Evolutionary conservation across 169 alveolate genomes (phyloP).

Genomic region (Cryptosporidium bovis): DNA sequence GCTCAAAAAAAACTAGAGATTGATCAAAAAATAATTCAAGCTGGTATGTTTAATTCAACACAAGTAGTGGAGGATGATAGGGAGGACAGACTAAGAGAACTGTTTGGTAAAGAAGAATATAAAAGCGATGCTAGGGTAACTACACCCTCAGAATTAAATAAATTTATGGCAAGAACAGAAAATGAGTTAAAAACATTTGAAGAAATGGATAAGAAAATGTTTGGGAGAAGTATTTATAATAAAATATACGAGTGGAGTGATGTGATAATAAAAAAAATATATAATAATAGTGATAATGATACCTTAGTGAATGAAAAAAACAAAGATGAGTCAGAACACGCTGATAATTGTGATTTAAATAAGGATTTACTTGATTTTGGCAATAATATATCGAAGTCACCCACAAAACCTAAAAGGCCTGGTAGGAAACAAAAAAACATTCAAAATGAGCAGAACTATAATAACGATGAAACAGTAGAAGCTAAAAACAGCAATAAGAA

Average conservation of each 20-base stretch:
- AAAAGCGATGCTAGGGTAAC: conserved; percentile 84
- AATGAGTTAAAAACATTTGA: conserved; percentile 86
- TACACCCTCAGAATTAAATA: conserved; percentile 84
- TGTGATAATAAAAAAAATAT: not conserved
- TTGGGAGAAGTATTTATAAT: conserved; percentile 80
- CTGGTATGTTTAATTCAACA: conserved; percentile 90
- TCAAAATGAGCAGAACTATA: not conserved
- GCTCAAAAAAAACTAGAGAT: conserved; percentile 91
- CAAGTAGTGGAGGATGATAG: conserved; percentile 85
- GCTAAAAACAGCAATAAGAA: not conserved
- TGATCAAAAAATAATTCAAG: conserved; percentile 92
- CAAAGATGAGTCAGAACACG: not conserved
- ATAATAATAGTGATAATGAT: not conserved
- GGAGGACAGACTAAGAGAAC: conserved; percentile 84
- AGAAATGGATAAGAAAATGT: conserved; percentile 86
- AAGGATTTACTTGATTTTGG: conserved; percentile 19
- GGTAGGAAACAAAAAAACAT: conserved; percentile 54
- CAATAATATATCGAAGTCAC: conserved; percentile 30
- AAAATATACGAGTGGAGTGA: conserved; percentile 62
- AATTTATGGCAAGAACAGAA: conserved; percentile 85
- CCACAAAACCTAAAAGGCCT: conserved; percentile 49
- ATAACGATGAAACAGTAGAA: not conserved
- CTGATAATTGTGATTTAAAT: not conserved
- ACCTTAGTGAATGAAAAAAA: not conserved
- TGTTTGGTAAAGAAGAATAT: conserved; percentile 84